A percentile compares a stretch with the other conserved stretches of the same genome.
These are phyloP conservation scores for Kickxella alabastrina DNA, from an alignment of 192 early-diverging fungal species.

Conservation along the genomic window DNA sequence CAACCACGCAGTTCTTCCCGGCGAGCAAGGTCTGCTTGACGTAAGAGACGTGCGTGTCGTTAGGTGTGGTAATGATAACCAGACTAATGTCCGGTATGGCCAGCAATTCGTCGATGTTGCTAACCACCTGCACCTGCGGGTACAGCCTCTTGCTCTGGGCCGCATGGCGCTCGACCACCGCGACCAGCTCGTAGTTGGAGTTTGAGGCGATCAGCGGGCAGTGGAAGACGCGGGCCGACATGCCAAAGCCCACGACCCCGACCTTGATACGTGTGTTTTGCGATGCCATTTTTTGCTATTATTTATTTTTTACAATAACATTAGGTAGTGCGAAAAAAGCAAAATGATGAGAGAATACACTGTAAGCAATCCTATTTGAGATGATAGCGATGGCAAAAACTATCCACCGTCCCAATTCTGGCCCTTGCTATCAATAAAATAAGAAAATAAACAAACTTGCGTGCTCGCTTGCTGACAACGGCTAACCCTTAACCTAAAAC, in stretches of 20 bases:
- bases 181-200: conserved; percentile 50
- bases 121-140: conserved; percentile 51
- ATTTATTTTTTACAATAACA: too few relatives aligned
- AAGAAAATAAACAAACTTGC: too few relatives aligned
- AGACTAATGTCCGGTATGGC: conserved; percentile 55
- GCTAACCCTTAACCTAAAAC: too few relatives aligned
- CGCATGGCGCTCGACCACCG: conserved; percentile 58
- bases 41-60: conserved; percentile 60
- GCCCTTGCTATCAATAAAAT: too few relatives aligned
- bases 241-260: conserved; percentile 67
- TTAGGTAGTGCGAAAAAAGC: not conserved
- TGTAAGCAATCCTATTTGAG: too few relatives aligned
- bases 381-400: too few relatives aligned
- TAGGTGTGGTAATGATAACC: conserved; percentile 72
- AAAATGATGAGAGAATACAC: not conserved
- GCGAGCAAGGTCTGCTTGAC: conserved; percentile 56
- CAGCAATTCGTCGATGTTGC: conserved; percentile 56
- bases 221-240: conserved; percentile 58
- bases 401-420: too few relatives aligned
- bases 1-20: conserved; percentile 71
- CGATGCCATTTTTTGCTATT: too few relatives aligned
- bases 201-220: conserved; percentile 58
- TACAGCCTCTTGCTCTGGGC: conserved; percentile 45
- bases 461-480: too few relatives aligned
- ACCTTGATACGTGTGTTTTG: conserved; percentile 51